Evolutionary conservation across 495 filamentous ascomycete genomes (phyloP), one percentile per base, ranked within the genome.

Genomic region (Pseudomonodictys pantanalensis): DNA sequence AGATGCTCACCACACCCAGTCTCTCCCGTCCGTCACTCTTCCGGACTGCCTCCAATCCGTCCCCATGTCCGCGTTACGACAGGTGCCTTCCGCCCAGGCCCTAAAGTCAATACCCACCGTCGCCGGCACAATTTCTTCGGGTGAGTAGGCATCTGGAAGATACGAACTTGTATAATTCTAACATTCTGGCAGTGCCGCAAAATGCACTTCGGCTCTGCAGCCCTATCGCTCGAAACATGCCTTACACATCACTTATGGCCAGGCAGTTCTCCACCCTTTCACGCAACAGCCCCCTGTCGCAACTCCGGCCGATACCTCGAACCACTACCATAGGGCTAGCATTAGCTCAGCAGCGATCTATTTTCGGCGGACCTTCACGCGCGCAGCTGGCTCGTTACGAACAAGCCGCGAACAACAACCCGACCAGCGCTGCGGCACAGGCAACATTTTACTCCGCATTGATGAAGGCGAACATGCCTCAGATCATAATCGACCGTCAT

Each of bases 381-480:
- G 82, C 79, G 33, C 69, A 84, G 11, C 74, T 90, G 8, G 84
- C 84, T 20, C 85, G 87, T 60, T 83, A 85, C 63, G 93, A 98
- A 74, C 87, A 89, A 69, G 84, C 87, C 23, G 95, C 93, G 32
- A 97, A 96, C 72, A 88, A 89, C 75, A 92, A 95, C 64, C 89
- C 93, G 2, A 83, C 79, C 62, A 96, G 87, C 72, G 83, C 90
- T 12, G 86, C 84, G 24, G 86, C 90, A 15, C 93, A 98, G 73
- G 91, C 90, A 73, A 85, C 89, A 20, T 96, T 98, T 71, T 98
- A 98, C 72, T 84, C 90, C 67, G 86, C 90, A 30, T 82, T 97
- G n/a, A 76, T 97, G 22, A 86, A 84, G 62, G 91, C 91, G 10
- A 90, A 95, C 68, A 91, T 96, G 86, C 89, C 93, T 5, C 86